Evolutionary conservation across 805 yeast genomes (phyloP).

Genomic region (Candida krabiensis): DNA sequence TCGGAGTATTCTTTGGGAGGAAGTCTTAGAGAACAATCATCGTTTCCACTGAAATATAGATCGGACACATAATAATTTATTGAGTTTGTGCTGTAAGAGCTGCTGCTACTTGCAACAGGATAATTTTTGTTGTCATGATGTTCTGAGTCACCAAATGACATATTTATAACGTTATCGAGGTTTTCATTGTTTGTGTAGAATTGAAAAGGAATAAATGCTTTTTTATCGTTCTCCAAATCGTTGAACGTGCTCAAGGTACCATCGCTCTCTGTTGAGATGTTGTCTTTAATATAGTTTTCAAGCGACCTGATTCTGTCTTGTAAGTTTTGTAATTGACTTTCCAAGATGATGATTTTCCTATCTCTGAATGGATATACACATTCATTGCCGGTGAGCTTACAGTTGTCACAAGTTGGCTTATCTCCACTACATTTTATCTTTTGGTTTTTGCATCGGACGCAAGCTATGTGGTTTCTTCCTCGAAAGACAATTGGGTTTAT

Average conservation of each 20-base stretch:
- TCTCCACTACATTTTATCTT: conserved; percentile 52
- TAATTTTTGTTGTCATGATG: conserved; percentile 12
- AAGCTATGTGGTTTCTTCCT: conserved; percentile 39
- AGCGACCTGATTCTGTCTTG: conserved; percentile 25
- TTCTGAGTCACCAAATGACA: conserved; percentile 29
- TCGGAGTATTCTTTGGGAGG: conserved; percentile 18
- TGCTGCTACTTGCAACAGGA: conserved; percentile 5
- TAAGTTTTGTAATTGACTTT: conserved; percentile 27
- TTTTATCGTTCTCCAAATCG: conserved; percentile 14
- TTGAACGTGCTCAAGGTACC: conserved; percentile 3
- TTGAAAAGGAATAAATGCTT: conserved; percentile 19
- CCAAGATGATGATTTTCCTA: conserved; percentile 29
- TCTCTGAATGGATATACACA: conserved; percentile 31
- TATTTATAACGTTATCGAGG: conserved; percentile 25
- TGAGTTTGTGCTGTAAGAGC: conserved; percentile 6
- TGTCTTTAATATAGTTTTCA: conserved; percentile 18
- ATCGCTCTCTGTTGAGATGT: background rate
- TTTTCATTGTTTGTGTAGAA: conserved; percentile 22
- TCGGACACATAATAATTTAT: conserved; percentile 20
- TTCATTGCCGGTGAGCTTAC: conserved; percentile 21
- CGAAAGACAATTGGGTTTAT: conserved; percentile 27
- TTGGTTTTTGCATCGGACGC: conserved; percentile 49
- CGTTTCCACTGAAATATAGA: conserved; percentile 14
- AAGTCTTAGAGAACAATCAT: conserved; percentile 9
- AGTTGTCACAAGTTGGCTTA: conserved; percentile 30